These are phyloP conservation scores for Hanseniaspora lachancei DNA, from an alignment of 805 yeast species.

Conservation along the genomic window DNA sequence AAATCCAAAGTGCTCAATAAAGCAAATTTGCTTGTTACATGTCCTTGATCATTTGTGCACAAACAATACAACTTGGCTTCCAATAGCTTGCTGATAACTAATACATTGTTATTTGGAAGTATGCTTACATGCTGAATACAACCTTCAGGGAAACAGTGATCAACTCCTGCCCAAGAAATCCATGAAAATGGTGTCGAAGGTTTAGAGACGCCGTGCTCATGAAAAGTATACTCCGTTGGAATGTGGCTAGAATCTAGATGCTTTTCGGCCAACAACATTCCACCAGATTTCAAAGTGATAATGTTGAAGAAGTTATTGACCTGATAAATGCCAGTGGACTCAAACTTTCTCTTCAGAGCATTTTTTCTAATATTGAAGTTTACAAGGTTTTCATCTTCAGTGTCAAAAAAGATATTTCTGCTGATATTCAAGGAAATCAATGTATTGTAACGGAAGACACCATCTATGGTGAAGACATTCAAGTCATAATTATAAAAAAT, in stretches of 20 bases:
- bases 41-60: not conserved
- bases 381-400: not conserved
- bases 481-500: not conserved
- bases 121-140: not conserved
- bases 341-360: not conserved
- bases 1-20: not conserved
- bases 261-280: not conserved
- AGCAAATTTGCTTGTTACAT: not conserved
- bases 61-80: not conserved
- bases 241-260: not conserved
- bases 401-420: not conserved
- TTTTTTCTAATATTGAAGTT: not conserved
- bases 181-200: not conserved
- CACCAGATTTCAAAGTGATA: slow-evolving; percentile 1
- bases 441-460: not conserved
- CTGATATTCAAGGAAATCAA: not conserved
- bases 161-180: not conserved
- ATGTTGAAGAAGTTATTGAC: not conserved
- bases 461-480: not conserved
- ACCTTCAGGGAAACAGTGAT: not conserved
- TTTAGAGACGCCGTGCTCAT: not conserved
- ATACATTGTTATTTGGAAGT: not conserved
- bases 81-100: not conserved
- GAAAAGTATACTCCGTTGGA: not conserved
- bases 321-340: not conserved